phyloP scores from a whole-genome alignment of 1,284 basidiomycete species.

The Rhizoctonia solani region DNA sequence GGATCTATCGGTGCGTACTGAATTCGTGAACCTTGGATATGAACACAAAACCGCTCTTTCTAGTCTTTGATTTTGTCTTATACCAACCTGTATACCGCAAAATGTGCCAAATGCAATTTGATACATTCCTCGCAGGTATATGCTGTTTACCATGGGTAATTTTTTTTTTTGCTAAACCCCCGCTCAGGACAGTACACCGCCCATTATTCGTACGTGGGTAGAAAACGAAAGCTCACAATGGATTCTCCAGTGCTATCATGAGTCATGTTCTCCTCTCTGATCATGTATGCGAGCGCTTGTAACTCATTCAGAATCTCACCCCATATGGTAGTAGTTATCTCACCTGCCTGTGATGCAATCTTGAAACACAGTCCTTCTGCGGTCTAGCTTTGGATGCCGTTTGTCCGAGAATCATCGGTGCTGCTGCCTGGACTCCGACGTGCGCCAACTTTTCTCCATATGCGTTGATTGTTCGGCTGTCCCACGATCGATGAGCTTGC shows the following conservation, averaged over 20 bases:
- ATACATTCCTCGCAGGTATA: conserved; percentile 18
- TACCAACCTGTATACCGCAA: conserved; percentile 15
- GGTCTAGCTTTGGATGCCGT: too few relatives aligned
- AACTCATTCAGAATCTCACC: too few relatives aligned
- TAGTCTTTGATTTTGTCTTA: conserved; percentile 12
- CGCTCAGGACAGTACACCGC: conserved; percentile 9
- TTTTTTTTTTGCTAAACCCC: not conserved
- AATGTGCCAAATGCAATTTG: conserved; percentile 9
- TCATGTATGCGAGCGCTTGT: too few relatives aligned
- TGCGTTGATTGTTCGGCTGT: not conserved
- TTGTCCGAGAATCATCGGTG: not conserved
- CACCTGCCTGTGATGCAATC: too few relatives aligned
- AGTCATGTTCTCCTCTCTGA: conserved; percentile 15
- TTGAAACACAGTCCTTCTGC: too few relatives aligned
- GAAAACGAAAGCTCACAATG: conserved; percentile 8
- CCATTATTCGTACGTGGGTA: conserved; percentile 20
- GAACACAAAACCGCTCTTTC: not conserved
- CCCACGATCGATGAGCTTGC: not conserved
- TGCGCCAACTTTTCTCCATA: not conserved
- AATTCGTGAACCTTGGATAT: not conserved
- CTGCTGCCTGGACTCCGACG: not conserved
- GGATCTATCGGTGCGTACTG: conserved; percentile 15
- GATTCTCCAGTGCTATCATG: conserved; percentile 10
- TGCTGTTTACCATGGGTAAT: not conserved
- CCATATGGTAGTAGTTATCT: too few relatives aligned